Conservation (phyloP, 192 early-diverging fungal genomes). For the Entomortierella beljakovae region DNA sequence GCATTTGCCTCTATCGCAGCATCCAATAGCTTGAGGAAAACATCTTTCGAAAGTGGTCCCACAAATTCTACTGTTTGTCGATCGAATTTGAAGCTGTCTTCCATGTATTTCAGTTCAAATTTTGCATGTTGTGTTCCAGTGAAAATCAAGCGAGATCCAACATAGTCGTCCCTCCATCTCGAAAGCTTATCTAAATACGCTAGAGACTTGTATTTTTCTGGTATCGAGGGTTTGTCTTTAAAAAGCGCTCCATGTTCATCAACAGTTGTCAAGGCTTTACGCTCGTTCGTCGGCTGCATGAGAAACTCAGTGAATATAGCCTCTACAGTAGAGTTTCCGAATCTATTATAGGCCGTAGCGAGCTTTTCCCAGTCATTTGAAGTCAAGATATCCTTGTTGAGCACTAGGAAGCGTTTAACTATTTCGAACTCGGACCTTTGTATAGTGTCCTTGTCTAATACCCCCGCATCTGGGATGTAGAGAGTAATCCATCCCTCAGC, state of each 20-base stretch:
- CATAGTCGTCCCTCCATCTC: neutral
- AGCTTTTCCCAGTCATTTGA: neutral
- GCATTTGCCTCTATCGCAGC: neutral
- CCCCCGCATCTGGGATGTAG: neutral
- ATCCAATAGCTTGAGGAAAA: neutral
- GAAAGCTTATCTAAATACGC: neutral
- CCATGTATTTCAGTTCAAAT: neutral
- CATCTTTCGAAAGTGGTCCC: neutral
- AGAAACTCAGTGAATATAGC: neutral
- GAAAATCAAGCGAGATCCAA: neutral
- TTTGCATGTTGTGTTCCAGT: neutral
- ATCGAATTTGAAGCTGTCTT: neutral
- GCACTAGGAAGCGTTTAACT: neutral
- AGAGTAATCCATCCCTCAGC: slow-evolving; percentile 2
- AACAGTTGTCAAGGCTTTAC: neutral
- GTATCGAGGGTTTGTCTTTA: neutral
- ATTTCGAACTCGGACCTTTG: neutral
- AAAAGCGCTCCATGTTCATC: neutral
- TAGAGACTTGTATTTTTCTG: neutral
- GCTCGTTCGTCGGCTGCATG: neutral
- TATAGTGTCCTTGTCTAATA: neutral
- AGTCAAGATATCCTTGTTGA: neutral
- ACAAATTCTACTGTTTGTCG: neutral
- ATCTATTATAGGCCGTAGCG: neutral
- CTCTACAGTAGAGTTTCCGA: neutral